Base-by-base conservation (phyloP, 306 rosid species). In the Vigna reflexopilosa region DNA sequence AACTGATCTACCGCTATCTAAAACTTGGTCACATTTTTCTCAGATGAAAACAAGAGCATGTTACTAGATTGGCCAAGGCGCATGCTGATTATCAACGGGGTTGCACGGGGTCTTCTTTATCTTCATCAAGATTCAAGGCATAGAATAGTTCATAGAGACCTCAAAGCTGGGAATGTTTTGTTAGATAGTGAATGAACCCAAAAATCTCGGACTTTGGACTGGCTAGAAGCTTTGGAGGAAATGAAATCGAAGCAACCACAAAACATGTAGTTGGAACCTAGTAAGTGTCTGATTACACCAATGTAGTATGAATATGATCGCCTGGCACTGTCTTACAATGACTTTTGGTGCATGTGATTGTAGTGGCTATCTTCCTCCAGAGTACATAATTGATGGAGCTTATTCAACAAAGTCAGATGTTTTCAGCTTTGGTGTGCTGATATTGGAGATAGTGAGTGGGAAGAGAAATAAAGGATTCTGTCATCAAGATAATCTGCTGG, bases 41-140 rank as follows among this genome's bases (percentile, higher is more conserved):
- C 66, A 79, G 75, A 79, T 83, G 36, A 52, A 59, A 52, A 56
- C 5, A 79, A 52, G 67, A 3, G 61, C 45, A 62, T 3, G 50
- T 34, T 47, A 58, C 70, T 86, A 30, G 78, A 76, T 45, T 86
- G 80, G 89, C 45, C 82, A 24, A 79, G 36, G 70, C 85, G 81
- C 36, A 58, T 66, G 51, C 78, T 77, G 34, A 86, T 83, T 15
- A 73, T 82, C 66, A 50, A 24, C 30, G 88, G 89, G 28, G 59
- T 89, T 26, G 90, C 85, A 11, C 73, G 85, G 0, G 93, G 86
- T 12, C 86, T 87, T 64, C 80, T 89, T 15, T 89, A 89, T 71
- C 93, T 89, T 45, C 88, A 89, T 73, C 64, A 78, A 48, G 77
- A 78, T 57, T 78, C 76, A 28, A 68, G 76, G 49, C 70, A 68